Evolutionary conservation across 1,284 basidiomycete species (phyloP), one percentile per base, ranked within the genome.

Genomic region (Cryptococcus amylolentus): DNA sequence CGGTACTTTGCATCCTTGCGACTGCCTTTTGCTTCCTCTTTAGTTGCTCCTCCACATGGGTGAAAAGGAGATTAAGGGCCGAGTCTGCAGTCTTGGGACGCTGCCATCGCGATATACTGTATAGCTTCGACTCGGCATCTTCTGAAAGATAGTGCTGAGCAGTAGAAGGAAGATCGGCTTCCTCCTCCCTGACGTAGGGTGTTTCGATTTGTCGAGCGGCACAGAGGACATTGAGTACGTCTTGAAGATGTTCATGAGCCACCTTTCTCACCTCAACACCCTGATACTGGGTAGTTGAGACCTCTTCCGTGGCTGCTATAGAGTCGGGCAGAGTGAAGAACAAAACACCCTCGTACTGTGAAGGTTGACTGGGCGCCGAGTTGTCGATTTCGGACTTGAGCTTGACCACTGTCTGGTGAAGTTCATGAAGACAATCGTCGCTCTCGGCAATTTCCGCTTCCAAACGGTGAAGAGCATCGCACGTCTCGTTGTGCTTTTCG

Each of bases 401-500:
- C 48, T 89, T 88, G 54, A 85, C 84, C 63, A 93, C 88, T 2
- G 89, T 88, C 68, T 85, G 88, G 56, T 85, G 83, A 52, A 98
- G 81, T 70, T 98, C 96, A 10, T 82, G 78, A 54, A 98, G 87
- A 27, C 86, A 87, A 73, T 99, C 96, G 78, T 98, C 96, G 80
- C 88, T 91, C 69, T 93, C 89, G 31, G 84, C 81, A 61, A 98
- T 93, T 77, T 97, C 93, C 42, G 95, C 92, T 77, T 98, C 96
- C 61, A 98, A 82, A 45, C 92, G 87, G 77, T 99, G 96, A 1
- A 92, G 88, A 78, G 98, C 96, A 67, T 87, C 91, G 75, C 96
- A 99, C 10, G 95, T 98, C 79, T 98, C 96, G 81, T 94, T 98
- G 81, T 99, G 96, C 80, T 98, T 98, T 79, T 98, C 96, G 73